phyloP scores from a whole-genome alignment of 495 filamentous ascomycete genomes.

The Pyrenula aspistea region DNA sequence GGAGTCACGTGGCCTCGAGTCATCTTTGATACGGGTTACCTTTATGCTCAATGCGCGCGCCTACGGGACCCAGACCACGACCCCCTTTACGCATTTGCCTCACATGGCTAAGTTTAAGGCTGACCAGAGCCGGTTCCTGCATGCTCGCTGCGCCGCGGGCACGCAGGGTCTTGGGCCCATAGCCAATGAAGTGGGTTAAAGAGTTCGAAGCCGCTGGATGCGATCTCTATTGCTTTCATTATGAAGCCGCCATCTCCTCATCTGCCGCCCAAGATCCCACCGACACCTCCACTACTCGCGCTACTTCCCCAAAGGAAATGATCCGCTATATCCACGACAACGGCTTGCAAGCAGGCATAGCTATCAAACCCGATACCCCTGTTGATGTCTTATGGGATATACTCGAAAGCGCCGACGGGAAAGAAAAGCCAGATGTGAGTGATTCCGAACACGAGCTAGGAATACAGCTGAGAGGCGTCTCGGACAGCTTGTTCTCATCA shows the following conservation, averaged over 20 bases:
- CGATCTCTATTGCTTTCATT: conserved; percentile 98
- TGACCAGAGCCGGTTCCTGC: not conserved
- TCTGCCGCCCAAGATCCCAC: conserved; percentile 73
- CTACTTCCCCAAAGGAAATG: conserved; percentile 71
- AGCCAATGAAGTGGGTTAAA: conserved; percentile 97
- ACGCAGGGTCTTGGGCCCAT: not conserved
- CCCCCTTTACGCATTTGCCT: not conserved
- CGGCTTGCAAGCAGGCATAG: conserved; percentile 85
- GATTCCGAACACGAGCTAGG: not conserved
- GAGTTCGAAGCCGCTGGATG: conserved; percentile 90
- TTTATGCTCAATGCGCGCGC: not conserved
- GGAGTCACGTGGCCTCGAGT: not conserved
- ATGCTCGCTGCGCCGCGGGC: not conserved
- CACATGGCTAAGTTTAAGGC: not conserved
- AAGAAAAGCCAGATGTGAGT: conserved; percentile 83
- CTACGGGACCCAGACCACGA: not conserved
- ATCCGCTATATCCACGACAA: conserved; percentile 80
- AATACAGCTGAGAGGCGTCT: conserved; percentile 2
- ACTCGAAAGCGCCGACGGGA: conserved; percentile 53
- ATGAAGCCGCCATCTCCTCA: conserved; percentile 83
- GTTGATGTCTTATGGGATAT: conserved; percentile 89
- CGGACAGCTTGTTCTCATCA: conserved; percentile 86
- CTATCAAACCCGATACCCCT: conserved; percentile 84
- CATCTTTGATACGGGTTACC: not conserved
- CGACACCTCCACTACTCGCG: conserved; percentile 43